Conservation (phyloP, 23 red algal species). For the Chondrus crispus region DNA sequence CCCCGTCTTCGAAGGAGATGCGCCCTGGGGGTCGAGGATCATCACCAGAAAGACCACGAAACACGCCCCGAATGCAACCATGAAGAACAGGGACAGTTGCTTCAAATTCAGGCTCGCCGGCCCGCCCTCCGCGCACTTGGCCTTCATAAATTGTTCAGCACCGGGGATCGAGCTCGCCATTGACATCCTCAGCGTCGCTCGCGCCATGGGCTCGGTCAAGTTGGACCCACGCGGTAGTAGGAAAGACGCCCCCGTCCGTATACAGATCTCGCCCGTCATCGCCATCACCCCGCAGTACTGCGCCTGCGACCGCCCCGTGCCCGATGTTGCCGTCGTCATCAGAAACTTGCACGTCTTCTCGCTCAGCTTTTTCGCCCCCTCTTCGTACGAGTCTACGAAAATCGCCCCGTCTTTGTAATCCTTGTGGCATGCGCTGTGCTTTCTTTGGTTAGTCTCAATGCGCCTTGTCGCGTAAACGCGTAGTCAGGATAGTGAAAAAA, state of each 20-base stretch:
- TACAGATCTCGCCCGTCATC: not conserved
- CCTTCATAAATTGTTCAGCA: not conserved
- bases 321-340: no score
- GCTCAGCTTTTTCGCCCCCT: no score
- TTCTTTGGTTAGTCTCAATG: no score
- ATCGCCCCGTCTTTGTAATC: no score
- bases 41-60: constrained; percentile 17
- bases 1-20: not conserved
- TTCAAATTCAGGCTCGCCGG: not conserved
- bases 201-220: not conserved
- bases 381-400: no score
- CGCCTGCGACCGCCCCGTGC: no score
- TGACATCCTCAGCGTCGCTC: not conserved
- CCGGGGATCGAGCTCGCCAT: not conserved
- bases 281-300: not conserved
- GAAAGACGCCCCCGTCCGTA: not conserved
- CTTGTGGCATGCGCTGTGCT: no score
- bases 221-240: not conserved
- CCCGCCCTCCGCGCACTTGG: not conserved
- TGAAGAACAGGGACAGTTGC: constrained; percentile 18
- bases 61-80: not conserved
- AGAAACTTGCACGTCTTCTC: no score
- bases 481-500: no score
- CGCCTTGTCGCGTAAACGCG: no score
- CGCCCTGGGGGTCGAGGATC: not conserved